A percentile compares a stretch with the other conserved stretches of the same genome.
phyloP scores from a whole-genome alignment of 2,329 filamentous ascomycete species.

The Colletotrichum plurivorum region DNA sequence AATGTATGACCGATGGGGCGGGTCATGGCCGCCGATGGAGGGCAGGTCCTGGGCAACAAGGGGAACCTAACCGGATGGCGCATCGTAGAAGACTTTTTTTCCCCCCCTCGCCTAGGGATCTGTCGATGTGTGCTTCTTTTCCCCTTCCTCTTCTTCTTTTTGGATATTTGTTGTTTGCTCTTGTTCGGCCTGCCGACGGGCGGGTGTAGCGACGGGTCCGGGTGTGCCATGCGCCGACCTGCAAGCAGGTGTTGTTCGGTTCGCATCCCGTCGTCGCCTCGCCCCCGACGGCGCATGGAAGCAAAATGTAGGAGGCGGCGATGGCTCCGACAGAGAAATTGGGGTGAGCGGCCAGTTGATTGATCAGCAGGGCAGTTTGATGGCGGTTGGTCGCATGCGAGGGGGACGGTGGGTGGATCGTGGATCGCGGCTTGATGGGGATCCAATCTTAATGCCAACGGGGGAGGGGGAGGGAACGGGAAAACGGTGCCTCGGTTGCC shows the following conservation, averaged over 20 bases:
- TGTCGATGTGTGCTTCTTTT: too few relatives aligned
- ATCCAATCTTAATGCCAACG: constrained; percentile 35
- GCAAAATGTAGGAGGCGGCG: neutral
- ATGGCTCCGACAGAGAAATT: constrained; percentile 15
- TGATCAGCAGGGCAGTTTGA: constrained; percentile 33
- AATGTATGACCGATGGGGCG: neutral
- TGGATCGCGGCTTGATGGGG: constrained; percentile 29
- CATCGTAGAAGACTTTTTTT: neutral
- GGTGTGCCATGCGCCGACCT: neutral
- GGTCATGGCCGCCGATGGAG: neutral
- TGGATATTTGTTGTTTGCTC: neutral
- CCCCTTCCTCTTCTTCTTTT: too few relatives aligned
- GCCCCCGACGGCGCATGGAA: constrained; percentile 10
- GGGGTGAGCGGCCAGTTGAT: neutral
- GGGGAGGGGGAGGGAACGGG: constrained; percentile 4
- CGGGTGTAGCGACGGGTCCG: constrained; percentile 6
- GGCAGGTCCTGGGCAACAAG: too few relatives aligned
- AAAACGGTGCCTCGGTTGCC: constrained; percentile 28
- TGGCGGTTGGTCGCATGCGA: constrained; percentile 34
- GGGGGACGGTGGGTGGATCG: constrained; percentile 33
- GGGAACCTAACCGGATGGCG: neutral
- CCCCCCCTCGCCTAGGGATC: neutral
- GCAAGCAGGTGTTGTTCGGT: constrained; percentile 5
- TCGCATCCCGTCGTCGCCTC: constrained; percentile 2
- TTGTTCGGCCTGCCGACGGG: constrained; percentile 1